phyloP scores from a whole-genome alignment of 768 basidiomycete species.

The Naematelia aurantialba region DNA sequence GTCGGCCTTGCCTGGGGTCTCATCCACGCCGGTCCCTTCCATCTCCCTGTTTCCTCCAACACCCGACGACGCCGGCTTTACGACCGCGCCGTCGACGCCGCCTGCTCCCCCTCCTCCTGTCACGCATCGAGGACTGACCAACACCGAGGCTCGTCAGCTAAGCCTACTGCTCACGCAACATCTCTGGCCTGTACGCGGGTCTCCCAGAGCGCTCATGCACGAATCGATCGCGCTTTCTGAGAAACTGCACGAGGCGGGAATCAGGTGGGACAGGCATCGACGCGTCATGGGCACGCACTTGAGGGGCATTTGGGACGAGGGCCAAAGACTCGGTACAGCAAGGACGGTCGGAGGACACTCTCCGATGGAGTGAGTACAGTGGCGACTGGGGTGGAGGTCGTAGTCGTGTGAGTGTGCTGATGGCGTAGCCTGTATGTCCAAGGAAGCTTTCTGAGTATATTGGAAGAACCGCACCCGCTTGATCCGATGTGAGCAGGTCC shows the following conservation, averaged over 20 bases:
- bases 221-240: conserved; percentile 28
- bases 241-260: conserved; percentile 25
- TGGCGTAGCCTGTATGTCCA: conserved; percentile 31
- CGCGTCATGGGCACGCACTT: conserved; percentile 42
- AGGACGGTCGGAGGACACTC: conserved; percentile 4
- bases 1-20: background rate
- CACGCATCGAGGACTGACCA: conserved; percentile 16
- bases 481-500: conserved; percentile 26
- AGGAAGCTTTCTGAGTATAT: conserved; percentile 31
- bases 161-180: conserved; percentile 22
- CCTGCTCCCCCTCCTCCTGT: background rate
- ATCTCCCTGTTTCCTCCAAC: conserved; percentile 9
- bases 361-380: conserved; percentile 26
- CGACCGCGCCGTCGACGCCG: background rate
- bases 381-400: background rate
- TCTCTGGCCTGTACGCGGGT: conserved; percentile 16
- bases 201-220: conserved; percentile 24
- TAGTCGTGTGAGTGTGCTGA: background rate
- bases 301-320: conserved; percentile 38
- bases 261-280: conserved; percentile 34
- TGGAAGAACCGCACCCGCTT: conserved; percentile 35
- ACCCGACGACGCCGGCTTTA: background rate
- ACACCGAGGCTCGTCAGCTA: conserved; percentile 29
- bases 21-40: background rate
- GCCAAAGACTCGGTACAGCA: conserved; percentile 6